phyloP scores from a whole-genome alignment of 2,329 filamentous ascomycete species.

The Cercospora sp. region DNA sequence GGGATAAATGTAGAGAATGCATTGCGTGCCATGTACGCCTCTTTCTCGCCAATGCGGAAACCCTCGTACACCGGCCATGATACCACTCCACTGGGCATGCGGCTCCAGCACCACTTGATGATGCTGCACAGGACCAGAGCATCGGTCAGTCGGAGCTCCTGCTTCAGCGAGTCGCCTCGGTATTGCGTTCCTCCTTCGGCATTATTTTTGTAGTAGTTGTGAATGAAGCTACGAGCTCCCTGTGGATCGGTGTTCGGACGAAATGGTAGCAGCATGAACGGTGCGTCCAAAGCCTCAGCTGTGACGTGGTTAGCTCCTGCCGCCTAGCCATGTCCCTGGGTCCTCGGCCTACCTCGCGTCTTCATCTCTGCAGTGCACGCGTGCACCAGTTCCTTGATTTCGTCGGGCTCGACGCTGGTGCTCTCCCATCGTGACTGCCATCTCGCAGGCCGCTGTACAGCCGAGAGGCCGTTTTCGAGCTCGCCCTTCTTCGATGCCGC shows the following conservation, averaged over 20 bases:
- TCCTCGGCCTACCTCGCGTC: conserved; percentile 70
- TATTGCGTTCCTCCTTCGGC: conserved; percentile 58
- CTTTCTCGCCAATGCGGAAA: conserved; percentile 91
- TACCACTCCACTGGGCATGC: conserved; percentile 85
- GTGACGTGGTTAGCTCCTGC: conserved; percentile 16
- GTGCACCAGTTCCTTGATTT: conserved; percentile 83
- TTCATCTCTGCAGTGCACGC: conserved; percentile 90
- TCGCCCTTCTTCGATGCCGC: conserved; percentile 56
- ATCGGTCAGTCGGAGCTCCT: conserved; percentile 89
- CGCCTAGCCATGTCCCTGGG: neutral
- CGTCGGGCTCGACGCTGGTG: conserved; percentile 78
- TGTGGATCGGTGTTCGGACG: conserved; percentile 85
- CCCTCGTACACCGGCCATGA: conserved; percentile 97
- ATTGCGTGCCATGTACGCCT: conserved; percentile 86
- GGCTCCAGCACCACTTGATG: conserved; percentile 97
- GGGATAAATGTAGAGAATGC: conserved; percentile 97
- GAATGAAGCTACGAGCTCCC: conserved; percentile 86
- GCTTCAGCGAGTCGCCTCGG: conserved; percentile 69
- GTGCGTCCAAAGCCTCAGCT: conserved; percentile 74
- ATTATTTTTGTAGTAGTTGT: conserved; percentile 80
- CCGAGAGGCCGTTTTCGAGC: conserved; percentile 37
- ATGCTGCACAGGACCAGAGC: conserved; percentile 94
- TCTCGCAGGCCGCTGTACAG: conserved; percentile 64
- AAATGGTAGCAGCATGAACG: conserved; percentile 92
- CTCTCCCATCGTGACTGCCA: conserved; percentile 87